Evolutionary conservation across 2,329 filamentous ascomycete species (phyloP), one percentile per base, ranked within the genome.

Genomic region (Ascomycota sp.): DNA sequence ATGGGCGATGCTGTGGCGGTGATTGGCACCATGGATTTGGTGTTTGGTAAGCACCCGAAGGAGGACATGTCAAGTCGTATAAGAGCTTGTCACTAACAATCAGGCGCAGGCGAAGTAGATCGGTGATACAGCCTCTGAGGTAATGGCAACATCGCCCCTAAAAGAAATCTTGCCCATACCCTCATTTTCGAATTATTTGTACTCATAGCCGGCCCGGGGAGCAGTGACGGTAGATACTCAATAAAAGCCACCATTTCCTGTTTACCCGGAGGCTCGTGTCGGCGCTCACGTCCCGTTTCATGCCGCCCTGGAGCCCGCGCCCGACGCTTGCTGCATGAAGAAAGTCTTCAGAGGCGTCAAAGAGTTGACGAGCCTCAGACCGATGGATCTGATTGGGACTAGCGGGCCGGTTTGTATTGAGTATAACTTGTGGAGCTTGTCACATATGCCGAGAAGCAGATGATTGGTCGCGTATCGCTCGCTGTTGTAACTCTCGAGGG

Each of bases 1-100:
- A 61, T 98, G 47, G 89, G 91, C 39, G 89, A 98, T 57, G 89
- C 86, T 24, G 89, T 98, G 33, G 91, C 89, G 32, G 84, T 95
- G 38, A 95, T 95, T 46, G 78, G 73, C 53, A 78, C 78, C 34
- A 83, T 84, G 77, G 78, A 83, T 69, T 58, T 89, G 53, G 79
- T 86, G 64, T 86, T 89, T 55, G 82, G 82, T 72, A 64, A 65
- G 68, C 57, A 33, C 33, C 34, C 12, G 29, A 31, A 3, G 3
- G 16, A 10, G 16, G n/a, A n/a, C 16, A 5, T 13, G n/a, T n/a
- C n/a, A n/a, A n/a, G n/a, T n/a, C n/a, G n/a, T n/a, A n/a, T 13
- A 21, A 4, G 11, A 13, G 26, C 28, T 12, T 9, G 25, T 34
- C 35, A 42, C 56, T 63, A 53, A 62, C 45, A 29, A 9, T 26